Base-by-base conservation (phyloP, 257 asterid genomes). In the Salvia splendens region DNA sequence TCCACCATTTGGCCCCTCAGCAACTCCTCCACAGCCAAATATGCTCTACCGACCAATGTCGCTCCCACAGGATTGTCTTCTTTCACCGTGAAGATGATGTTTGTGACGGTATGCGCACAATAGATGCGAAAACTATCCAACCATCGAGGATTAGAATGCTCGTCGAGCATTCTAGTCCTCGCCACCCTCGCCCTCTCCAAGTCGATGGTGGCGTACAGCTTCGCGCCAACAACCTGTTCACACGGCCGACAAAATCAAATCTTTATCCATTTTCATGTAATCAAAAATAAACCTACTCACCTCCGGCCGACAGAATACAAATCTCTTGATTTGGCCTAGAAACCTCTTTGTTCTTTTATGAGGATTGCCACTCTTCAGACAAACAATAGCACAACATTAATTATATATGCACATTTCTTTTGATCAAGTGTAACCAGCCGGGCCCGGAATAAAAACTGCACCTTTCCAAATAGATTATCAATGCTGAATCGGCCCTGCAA, bases 11-110 rank as follows among this genome's bases (percentile, higher is more conserved):
- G 73, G 0, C 92, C 87, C 20, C 59, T 75, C 45, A 77, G 51
- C 12, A 87, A 24, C 33, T 92, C 91, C 61, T 75, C 84, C 12
- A 81, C 98, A 0, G 88, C 82, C 1, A 87, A 73, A 68, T 83
- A 82, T 12, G 97, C 97, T 56, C 97, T 71, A 9, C 97, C 98
- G 4, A 92, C 85, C 16, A 93, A 60, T 6, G 88, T 86, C 17
- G 98, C 97, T 11, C 96, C 96, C 0, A 93, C 41, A 1, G 86
- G 86, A 55, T 89, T 73, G 8, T 51, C 79, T 35, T 85, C 82
- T 71, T 89, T 93, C 53, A 93, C 68, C 0, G 95, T 85, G 79
- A 93, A 93, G 24, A 89, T 67, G 35, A 93, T 75, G 73, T 83
- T 65, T 15, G 93, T 83, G 33, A 87, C 77, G 6, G 53, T 66